A percentile compares a stretch with the other conserved stretches of the same genome.
These are phyloP conservation scores for Globisporangium alternatum DNA, from an alignment of 352 stramenopile species.

Conservation along the genomic window DNA sequence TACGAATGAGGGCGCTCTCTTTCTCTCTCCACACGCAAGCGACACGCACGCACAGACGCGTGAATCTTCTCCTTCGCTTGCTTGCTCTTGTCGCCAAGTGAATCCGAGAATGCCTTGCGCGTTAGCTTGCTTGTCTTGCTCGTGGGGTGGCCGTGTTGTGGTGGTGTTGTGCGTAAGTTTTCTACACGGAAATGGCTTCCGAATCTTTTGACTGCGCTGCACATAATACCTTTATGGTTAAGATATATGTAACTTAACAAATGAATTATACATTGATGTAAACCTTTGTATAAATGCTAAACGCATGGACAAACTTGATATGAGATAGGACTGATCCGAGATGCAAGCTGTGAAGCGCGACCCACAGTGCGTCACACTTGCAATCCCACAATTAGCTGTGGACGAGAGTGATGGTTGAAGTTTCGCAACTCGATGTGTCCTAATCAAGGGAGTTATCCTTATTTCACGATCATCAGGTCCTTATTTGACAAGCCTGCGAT, in stretches of 20 bases:
- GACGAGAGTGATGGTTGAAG: constrained; percentile 11
- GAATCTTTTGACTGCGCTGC: constrained; percentile 1
- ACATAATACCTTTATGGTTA: not conserved
- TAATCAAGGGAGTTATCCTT: not conserved
- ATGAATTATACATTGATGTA: too few species aligned
- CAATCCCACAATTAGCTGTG: constrained; percentile 1
- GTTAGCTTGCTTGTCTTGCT: not conserved
- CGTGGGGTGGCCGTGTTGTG: not conserved
- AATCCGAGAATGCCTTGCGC: constrained; percentile 1
- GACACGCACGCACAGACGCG: constrained; percentile 1
- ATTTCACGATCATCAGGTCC: not conserved
- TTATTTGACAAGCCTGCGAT: not conserved
- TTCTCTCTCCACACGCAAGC: not conserved
- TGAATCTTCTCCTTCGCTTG: not conserved
- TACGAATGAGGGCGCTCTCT: not conserved
- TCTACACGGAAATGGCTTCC: not conserved
- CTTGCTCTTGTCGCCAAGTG: constrained; percentile 6
- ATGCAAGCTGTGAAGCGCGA: constrained; percentile 1
- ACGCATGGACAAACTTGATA: not conserved
- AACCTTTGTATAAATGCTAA: not conserved
- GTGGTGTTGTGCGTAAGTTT: constrained; percentile 3
- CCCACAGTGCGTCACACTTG: constrained; percentile 10
- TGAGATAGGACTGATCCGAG: constrained; percentile 3
- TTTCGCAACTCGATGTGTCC: not conserved
- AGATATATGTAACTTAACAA: not conserved